These are phyloP conservation scores for Strigomonas galati DNA, from an alignment of 208 protist genomes.

Conservation along the genomic window DNA sequence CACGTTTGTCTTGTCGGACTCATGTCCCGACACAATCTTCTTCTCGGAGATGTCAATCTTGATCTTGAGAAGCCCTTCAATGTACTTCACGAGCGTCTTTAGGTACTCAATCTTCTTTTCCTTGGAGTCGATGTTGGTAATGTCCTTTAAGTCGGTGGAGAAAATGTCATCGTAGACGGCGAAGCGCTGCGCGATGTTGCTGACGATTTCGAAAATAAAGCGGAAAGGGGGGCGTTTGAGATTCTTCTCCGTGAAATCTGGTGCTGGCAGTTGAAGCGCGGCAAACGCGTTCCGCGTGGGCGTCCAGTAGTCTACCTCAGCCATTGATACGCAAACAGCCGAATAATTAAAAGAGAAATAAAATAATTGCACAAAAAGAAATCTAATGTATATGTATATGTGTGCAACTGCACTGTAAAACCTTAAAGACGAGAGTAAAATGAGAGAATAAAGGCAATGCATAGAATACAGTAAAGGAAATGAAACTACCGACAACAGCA, in stretches of 20 bases:
- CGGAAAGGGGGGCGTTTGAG: conserved; percentile 88
- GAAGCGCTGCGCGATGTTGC: conserved; percentile 64
- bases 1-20: conserved; percentile 87
- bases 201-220: conserved; percentile 89
- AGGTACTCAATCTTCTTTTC: conserved; percentile 90
- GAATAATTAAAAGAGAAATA: conserved; percentile 12
- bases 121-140: conserved; percentile 63
- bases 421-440: background rate
- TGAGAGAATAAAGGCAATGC: too few relatives aligned
- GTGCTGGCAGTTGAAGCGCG: conserved; percentile 60
- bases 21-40: conserved; percentile 85
- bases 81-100: conserved; percentile 62
- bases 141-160: conserved; percentile 44
- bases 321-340: conserved; percentile 11
- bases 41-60: conserved; percentile 80
- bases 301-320: conserved; percentile 70
- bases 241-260: conserved; percentile 79
- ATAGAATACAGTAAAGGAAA: background rate
- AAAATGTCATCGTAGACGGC: conserved; percentile 74
- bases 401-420: too few relatives aligned
- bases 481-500: too few relatives aligned
- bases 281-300: conserved; percentile 69
- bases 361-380: background rate
- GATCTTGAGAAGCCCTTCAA: conserved; percentile 55
- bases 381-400: too few relatives aligned